Evolutionary conservation across 768 basidiomycete genomes (phyloP).

Genomic region (Leccinum incarnatum): DNA sequence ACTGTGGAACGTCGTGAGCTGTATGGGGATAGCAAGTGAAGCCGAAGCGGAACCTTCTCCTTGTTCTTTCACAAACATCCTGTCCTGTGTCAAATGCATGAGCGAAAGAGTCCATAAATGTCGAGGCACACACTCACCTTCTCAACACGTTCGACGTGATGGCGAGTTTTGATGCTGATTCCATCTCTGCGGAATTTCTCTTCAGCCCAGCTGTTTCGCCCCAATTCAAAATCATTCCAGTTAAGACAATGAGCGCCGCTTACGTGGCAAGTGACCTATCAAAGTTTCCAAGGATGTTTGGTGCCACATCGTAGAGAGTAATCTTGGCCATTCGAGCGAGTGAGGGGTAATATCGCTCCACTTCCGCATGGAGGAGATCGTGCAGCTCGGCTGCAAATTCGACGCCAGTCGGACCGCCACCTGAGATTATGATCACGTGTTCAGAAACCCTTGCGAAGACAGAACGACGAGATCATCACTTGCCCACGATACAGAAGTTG

Average conservation of each 20-base stretch:
- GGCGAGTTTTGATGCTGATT: conserved; percentile 66
- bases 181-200: conserved; percentile 73
- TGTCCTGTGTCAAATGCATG: conserved; percentile 42
- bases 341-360: conserved; percentile 56
- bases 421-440: conserved; percentile 30
- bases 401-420: conserved; percentile 77
- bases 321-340: conserved; percentile 67
- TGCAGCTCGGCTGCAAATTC: conserved; percentile 84
- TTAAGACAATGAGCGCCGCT: conserved; percentile 14
- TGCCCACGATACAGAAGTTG: conserved; percentile 85
- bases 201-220: conserved; percentile 53
- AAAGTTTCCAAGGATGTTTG: conserved; percentile 71
- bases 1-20: conserved; percentile 41
- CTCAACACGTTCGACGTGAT: conserved; percentile 71
- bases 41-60: conserved; percentile 52
- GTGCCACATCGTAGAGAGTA: conserved; percentile 80
- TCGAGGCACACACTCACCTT: conserved; percentile 36
- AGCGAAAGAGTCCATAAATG: conserved; percentile 10
- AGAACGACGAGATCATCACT: conserved; percentile 21
- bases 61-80: conserved; percentile 66
- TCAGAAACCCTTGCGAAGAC: conserved; percentile 1
- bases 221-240: conserved; percentile 1
- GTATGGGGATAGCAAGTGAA: conserved; percentile 4
- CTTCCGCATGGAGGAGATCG: conserved; percentile 70
- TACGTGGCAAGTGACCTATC: conserved; percentile 65